Conservation (phyloP, 2,329 filamentous ascomycete genomes). For the Eurotiales sp. region DNA sequence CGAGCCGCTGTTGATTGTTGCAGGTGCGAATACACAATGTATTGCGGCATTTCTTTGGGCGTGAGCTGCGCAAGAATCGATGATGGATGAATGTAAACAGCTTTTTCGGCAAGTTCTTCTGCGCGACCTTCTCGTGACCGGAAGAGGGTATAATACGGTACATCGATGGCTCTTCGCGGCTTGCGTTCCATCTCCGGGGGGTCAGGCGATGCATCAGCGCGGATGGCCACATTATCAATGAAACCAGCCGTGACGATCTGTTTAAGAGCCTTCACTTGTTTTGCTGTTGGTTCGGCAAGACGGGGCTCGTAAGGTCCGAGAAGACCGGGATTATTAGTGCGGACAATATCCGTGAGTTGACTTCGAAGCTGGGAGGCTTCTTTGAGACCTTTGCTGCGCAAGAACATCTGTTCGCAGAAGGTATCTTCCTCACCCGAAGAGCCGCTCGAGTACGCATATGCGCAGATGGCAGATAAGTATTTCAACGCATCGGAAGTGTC, state of each 20-base stretch:
- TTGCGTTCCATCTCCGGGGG: conserved; percentile 65
- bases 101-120: conserved; percentile 53
- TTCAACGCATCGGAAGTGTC: conserved; percentile 85
- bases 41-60: conserved; percentile 73
- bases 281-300: conserved; percentile 60
- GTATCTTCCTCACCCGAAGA: conserved; percentile 47
- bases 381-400: conserved; percentile 79
- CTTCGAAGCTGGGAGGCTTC: conserved; percentile 79
- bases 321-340: conserved; percentile 61
- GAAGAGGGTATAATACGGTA: conserved; percentile 84
- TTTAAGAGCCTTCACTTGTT: conserved; percentile 74
- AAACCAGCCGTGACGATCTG: conserved; percentile 91
- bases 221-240: conserved; percentile 89
- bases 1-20: conserved; percentile 60
- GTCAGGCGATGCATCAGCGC: conserved; percentile 76
- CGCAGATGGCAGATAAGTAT: conserved; percentile 80
- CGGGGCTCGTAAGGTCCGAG: conserved; percentile 39
- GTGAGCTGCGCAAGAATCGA: conserved; percentile 72
- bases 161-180: conserved; percentile 81
- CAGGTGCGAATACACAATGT: conserved; percentile 81
- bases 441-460: conserved; percentile 68
- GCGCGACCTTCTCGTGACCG: conserved; percentile 53
- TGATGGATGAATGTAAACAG: conserved; percentile 83
- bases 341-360: conserved; percentile 79
- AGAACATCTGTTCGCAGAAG: conserved; percentile 80